Conservation (phyloP, 1,284 basidiomycete species). For the Ustilago sp. region DNA sequence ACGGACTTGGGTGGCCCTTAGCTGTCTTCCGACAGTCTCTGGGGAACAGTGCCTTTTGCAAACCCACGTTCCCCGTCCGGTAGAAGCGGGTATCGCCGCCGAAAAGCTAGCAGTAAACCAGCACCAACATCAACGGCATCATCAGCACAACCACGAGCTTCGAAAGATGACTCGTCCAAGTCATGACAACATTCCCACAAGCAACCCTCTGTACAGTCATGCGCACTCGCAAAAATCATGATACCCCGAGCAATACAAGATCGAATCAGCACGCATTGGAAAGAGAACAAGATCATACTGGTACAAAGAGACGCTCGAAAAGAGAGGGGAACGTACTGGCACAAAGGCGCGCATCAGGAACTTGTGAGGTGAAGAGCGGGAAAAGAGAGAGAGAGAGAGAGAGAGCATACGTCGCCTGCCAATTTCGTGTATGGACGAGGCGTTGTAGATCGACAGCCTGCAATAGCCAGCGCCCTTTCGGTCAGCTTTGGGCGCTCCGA, state of each 20-base stretch:
- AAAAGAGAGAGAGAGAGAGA: neutral
- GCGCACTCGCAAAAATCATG: neutral
- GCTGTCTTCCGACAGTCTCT: no score
- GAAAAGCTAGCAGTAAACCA: neutral
- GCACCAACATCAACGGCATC: neutral
- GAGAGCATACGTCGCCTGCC: neutral
- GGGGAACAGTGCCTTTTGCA: no score
- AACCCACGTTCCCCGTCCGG: no score
- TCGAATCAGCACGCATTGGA: neutral
- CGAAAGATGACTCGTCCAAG: neutral
- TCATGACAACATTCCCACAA: conserved; percentile 2
- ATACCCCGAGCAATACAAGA: neutral
- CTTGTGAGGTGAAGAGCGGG: no score
- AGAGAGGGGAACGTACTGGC: no score
- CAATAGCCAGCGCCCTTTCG: neutral
- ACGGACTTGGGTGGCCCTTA: no score
- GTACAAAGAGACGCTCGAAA: neutral
- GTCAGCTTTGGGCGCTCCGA: neutral
- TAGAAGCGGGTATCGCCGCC: no score
- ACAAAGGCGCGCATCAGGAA: neutral
- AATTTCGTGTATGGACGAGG: neutral
- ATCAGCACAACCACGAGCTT: neutral
- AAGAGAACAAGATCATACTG: neutral
- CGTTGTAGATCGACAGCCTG: neutral
- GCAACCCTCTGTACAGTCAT: neutral